Evolutionary conservation across 2,329 filamentous ascomycete species (phyloP).

Genomic region (Cyphellophora europaea): DNA sequence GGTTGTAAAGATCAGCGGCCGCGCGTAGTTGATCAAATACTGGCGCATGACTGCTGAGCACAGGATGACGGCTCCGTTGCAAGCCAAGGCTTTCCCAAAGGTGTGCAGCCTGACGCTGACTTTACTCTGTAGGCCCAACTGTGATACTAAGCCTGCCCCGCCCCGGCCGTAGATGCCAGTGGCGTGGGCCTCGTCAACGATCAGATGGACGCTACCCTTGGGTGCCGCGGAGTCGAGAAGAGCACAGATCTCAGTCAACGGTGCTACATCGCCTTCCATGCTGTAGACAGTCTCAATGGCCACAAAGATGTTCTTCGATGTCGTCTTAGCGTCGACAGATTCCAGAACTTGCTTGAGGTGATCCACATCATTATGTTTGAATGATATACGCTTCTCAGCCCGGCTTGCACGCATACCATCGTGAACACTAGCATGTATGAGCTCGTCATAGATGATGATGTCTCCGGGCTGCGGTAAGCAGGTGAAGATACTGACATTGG

Average conservation of each 20-base stretch:
- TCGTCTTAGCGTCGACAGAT: neutral
- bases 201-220: conserved; percentile 43
- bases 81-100: conserved; percentile 46
- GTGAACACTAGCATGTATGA: conserved; percentile 69
- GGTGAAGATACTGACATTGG: conserved; percentile 55
- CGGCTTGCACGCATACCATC: conserved; percentile 64
- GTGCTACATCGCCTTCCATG: conserved; percentile 71
- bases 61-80: conserved; percentile 59
- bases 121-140: conserved; percentile 39
- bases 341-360: conserved; percentile 30
- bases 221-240: conserved; percentile 49
- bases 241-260: conserved; percentile 50
- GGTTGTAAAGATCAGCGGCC: conserved; percentile 67
- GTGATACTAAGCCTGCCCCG: conserved; percentile 41
- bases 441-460: conserved; percentile 61
- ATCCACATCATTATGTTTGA: conserved; percentile 37
- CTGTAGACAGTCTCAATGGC: conserved; percentile 65
- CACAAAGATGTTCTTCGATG: conserved; percentile 50
- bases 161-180: conserved; percentile 41
- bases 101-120: conserved; percentile 44
- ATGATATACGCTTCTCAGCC: conserved; percentile 35
- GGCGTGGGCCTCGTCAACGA: conserved; percentile 49
- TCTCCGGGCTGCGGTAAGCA: conserved; percentile 53
- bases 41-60: conserved; percentile 50
- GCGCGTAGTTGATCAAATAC: conserved; percentile 67